phyloP scores from a whole-genome alignment of 2,329 filamentous ascomycete species.

The Ophiostoma piceae region DNA sequence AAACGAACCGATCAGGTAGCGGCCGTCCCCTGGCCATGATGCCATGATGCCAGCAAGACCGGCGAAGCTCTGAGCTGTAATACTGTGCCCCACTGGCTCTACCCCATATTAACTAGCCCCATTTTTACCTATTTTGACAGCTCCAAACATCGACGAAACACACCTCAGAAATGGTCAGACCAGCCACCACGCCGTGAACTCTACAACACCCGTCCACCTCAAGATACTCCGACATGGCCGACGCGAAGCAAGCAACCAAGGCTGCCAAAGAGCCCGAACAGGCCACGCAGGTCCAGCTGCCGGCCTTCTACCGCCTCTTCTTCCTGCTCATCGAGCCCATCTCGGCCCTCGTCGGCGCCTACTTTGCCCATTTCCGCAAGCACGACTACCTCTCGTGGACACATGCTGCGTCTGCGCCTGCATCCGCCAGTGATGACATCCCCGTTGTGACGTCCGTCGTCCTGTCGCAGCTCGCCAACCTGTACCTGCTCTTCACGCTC shows the following conservation, averaged over 20 bases:
- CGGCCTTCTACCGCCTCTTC: constrained; percentile 60
- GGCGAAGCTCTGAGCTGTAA: no score
- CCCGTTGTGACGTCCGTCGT: constrained; percentile 60
- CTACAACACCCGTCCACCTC: background rate
- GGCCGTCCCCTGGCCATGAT: no score
- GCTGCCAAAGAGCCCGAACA: background rate
- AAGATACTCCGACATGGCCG: constrained; percentile 9
- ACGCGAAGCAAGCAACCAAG: background rate
- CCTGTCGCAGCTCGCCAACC: constrained; percentile 69
- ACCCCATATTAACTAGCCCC: background rate
- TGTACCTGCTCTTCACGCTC: constrained; percentile 71
- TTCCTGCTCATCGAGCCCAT: constrained; percentile 68
- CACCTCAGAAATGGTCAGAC: background rate
- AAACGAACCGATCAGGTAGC: no score
- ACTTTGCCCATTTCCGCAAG: constrained; percentile 42
- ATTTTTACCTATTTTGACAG: background rate
- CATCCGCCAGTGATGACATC: constrained; percentile 36
- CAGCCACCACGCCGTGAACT: background rate
- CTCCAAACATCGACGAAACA: constrained; percentile 10
- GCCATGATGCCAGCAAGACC: no score
- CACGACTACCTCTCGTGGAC: constrained; percentile 60
- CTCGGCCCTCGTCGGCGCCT: constrained; percentile 50
- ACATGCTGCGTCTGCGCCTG: constrained; percentile 47
- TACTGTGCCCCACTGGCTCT: background rate
- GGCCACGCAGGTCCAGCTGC: constrained; percentile 29